Percentiles rank a stretch among this genome's conserved stretches.
phyloP scores from a whole-genome alignment of 805 yeast species.

The Yueomyces sinensis region DNA sequence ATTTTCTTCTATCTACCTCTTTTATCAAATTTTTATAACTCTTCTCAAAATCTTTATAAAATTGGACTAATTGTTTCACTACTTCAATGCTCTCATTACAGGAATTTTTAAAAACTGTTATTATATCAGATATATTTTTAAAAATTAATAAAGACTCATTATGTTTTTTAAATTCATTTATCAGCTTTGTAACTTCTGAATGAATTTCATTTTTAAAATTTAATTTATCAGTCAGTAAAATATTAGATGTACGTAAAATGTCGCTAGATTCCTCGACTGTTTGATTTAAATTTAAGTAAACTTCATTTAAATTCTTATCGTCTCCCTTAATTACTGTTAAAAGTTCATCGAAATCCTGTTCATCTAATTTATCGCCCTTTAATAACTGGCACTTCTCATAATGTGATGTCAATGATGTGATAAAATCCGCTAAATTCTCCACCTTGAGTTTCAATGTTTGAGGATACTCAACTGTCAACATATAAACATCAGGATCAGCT shows the following conservation, averaged over 20 bases:
- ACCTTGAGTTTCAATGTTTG: slow-evolving; percentile 25
- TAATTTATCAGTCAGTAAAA: slow-evolving; percentile 21
- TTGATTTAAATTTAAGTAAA: slow-evolving; percentile 34
- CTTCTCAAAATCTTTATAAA: slow-evolving; percentile 36
- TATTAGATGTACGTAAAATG: slow-evolving; percentile 13
- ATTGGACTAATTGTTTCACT: slow-evolving; percentile 28
- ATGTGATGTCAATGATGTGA: slow-evolving; percentile 66
- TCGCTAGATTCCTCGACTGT: slow-evolving; percentile 21
- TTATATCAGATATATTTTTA: slow-evolving; percentile 19
- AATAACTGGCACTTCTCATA: slow-evolving; percentile 58
- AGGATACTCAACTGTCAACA: slow-evolving; percentile 15
- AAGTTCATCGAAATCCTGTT: slow-evolving; percentile 27
- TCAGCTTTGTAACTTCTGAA: slow-evolving; percentile 8
- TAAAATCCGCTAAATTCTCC: slow-evolving; percentile 51
- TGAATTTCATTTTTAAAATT: slow-evolving; percentile 10
- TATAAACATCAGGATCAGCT: slow-evolving; percentile 10
- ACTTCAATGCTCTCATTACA: slow-evolving; percentile 16
- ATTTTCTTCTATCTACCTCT: slow-evolving; percentile 40
- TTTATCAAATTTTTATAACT: slow-evolving; percentile 39
- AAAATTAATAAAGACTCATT: slow-evolving; percentile 20
- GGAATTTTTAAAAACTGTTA: slow-evolving; percentile 21
- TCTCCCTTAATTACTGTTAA: slow-evolving; percentile 38
- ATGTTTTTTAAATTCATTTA: slow-evolving; percentile 15
- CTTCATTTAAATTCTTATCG: slow-evolving; percentile 42
- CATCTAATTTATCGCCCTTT: slow-evolving; percentile 16